Conservation (phyloP, 2,329 filamentous ascomycete species). For the Corinectria fuckeliana region DNA sequence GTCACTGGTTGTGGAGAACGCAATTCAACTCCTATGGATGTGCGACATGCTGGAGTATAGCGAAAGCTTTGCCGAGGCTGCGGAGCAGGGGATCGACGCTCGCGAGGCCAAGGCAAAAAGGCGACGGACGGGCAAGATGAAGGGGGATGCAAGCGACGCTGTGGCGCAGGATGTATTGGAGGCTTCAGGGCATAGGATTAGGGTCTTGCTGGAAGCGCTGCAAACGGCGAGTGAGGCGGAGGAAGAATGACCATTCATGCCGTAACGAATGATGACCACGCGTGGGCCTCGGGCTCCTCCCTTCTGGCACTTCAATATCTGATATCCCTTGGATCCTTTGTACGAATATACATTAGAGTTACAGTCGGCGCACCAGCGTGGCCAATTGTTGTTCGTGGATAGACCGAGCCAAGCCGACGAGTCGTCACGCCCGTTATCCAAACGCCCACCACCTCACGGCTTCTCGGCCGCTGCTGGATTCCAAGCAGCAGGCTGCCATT, state of each 20-base stretch:
- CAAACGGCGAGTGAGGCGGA: constrained; percentile 28
- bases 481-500: constrained; percentile 74
- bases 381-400: background rate
- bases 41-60: constrained; percentile 45
- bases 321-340: background rate
- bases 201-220: constrained; percentile 47
- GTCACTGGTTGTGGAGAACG: constrained; percentile 70
- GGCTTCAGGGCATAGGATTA: constrained; percentile 53
- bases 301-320: background rate
- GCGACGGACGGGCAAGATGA: constrained; percentile 46
- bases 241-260: constrained; percentile 18
- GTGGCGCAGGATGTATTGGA: constrained; percentile 52
- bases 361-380: background rate
- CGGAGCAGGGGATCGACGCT: constrained; percentile 56
- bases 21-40: constrained; percentile 61
- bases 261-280: constrained; percentile 25
- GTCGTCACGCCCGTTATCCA: background rate
- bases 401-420: background rate
- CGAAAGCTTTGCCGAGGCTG: constrained; percentile 46
- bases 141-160: constrained; percentile 46
- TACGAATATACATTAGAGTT: constrained; percentile 27
- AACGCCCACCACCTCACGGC: constrained; percentile 23
- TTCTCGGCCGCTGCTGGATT: constrained; percentile 51
- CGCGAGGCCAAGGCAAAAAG: constrained; percentile 55
- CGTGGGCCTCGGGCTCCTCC: background rate